phyloP scores from a whole-genome alignment of 257 asterid species.

The Lantana camara region DNA sequence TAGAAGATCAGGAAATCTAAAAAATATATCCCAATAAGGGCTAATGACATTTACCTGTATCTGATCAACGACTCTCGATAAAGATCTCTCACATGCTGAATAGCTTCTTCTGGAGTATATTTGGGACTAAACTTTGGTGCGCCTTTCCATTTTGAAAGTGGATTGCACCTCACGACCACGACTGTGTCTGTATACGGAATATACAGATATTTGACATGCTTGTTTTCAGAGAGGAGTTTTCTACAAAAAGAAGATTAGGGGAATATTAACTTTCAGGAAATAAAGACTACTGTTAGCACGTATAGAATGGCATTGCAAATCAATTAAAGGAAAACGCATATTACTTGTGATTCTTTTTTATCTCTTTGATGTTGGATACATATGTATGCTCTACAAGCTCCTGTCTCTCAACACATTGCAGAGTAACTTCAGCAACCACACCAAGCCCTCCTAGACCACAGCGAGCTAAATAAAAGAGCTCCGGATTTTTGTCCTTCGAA shows the following conservation, averaged over 20 bases:
- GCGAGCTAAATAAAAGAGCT: conserved; percentile 88
- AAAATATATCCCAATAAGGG: not conserved
- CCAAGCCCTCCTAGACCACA: conserved; percentile 99
- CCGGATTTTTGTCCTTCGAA: conserved; percentile 86
- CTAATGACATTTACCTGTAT: conserved; percentile 54
- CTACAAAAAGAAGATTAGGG: conserved; percentile 51
- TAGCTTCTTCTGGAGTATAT: conserved; percentile 78
- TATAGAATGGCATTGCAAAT: not conserved
- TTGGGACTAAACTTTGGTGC: conserved; percentile 72
- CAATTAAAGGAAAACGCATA: conserved; percentile 8
- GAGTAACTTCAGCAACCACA: conserved; percentile 94
- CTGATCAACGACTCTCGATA: conserved; percentile 59
- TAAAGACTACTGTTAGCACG: not conserved
- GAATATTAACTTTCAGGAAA: conserved; percentile 1
- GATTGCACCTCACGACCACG: conserved; percentile 92
- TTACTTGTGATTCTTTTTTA: conserved; percentile 93
- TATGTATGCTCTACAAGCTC: conserved; percentile 93
- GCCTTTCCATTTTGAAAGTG: conserved; percentile 71
- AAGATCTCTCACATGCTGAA: conserved; percentile 69
- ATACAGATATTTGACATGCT: conserved; percentile 87
- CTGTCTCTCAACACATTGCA: conserved; percentile 91
- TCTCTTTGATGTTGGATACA: conserved; percentile 71
- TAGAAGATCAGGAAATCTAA: not conserved
- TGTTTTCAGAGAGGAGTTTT: conserved; percentile 82
- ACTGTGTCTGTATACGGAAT: conserved; percentile 92